Evolutionary conservation across 345 rosid genomes (phyloP), one percentile per base, ranked within the genome.

Genomic region (Tarenaya hassleriana): DNA sequence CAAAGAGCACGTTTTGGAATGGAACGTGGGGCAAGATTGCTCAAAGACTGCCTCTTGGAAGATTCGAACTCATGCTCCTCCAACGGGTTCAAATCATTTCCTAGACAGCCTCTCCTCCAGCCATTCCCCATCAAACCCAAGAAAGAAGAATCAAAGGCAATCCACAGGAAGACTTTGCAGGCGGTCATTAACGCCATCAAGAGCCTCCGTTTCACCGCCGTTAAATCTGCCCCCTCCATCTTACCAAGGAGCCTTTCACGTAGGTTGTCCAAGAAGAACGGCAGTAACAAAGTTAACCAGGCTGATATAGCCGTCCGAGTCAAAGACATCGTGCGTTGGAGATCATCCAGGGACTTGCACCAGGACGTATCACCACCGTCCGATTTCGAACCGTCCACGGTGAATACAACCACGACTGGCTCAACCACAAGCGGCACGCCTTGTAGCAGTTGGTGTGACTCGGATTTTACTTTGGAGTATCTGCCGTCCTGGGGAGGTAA

Each of bases 321-420:
- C 44, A 91, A 79, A 73, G 98, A 91, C 64, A 87, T 91, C 50
- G 73, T 91, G 43, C 64, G 96, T 64, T 84, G 95, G 98, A 74
- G 60, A 46, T 87, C 98, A 10, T 87, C 79, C 63, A 73, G 75
- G n/a, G 89, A 84, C 65, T 40, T 78, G 47, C 52, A 27, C 16
- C 88, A 74, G 16, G 82, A 77, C 16, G 61, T 52, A 44, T 48
- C 78, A 17, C 58, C 17, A 5, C 67, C 60, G 42, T 34, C 27
- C 5, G 64, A 58, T 54, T 62, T 57, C 0, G 27, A 68, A 21
- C 47, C 60, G 4, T 60, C 81, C 1, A 59, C 72, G 34, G 46
- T 63, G 8, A 69, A 70, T 12, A 69, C 81, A 4, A 68, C 68
- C 15, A 69, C 78, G 3, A 5, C 2, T 24, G 29, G 29, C 29